phyloP scores from a whole-genome alignment of 257 asterid genomes.

The Salvia miltiorrhiza region DNA sequence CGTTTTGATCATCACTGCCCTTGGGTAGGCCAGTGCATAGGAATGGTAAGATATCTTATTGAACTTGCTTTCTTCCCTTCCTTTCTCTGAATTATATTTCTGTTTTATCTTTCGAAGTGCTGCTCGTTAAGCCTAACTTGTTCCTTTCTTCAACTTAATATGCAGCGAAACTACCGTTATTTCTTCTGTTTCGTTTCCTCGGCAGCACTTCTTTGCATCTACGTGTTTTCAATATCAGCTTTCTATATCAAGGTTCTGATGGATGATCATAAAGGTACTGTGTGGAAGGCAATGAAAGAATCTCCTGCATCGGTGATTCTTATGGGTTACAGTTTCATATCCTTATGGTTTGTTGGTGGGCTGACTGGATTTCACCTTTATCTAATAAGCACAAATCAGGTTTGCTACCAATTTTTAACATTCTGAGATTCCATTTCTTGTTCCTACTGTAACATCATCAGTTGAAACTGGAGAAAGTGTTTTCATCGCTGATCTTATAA shows the following conservation, averaged over 20 bases:
- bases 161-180: conserved; percentile 96
- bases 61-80: background rate
- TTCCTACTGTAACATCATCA: background rate
- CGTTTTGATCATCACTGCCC: conserved; percentile 99
- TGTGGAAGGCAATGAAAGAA: conserved; percentile 92
- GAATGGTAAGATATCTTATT: conserved; percentile 54
- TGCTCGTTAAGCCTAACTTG: conserved; percentile 20
- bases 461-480: conserved; percentile 8
- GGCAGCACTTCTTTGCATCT: conserved; percentile 90
- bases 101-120: conserved; percentile 6
- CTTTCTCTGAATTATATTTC: background rate
- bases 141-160: conserved; percentile 17
- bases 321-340: conserved; percentile 84
- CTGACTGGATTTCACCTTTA: conserved; percentile 95
- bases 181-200: conserved; percentile 92
- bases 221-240: conserved; percentile 80
- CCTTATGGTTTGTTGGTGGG: conserved; percentile 99
- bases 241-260: conserved; percentile 84
- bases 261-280: conserved; percentile 76
- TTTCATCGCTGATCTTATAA: background rate
- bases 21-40: conserved; percentile 99
- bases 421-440: background rate
- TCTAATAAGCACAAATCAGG: conserved; percentile 94
- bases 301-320: conserved; percentile 90
- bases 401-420: conserved; percentile 34